Evolutionary conservation across 495 filamentous ascomycete genomes (phyloP), one percentile per base, ranked within the genome.

Genomic region (Achaetomiella virescens): DNA sequence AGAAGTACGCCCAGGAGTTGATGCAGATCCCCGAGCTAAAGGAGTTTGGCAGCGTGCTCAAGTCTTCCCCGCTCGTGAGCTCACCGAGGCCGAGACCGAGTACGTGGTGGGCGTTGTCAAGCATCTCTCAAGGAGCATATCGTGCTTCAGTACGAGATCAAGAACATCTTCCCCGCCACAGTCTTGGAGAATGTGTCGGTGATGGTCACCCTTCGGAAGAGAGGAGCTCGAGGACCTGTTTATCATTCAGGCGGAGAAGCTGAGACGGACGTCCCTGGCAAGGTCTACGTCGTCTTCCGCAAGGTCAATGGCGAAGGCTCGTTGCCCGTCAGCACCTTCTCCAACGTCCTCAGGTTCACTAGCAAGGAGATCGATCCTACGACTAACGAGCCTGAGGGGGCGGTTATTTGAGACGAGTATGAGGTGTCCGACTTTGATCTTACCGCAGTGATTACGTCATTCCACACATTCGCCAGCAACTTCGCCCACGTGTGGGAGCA

Each of bases 401-500:
- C 69, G 41, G 93, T 95, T 35, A 97, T 97, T 63, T 91, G 97
- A 21, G 93, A 98, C 62, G 93, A 98, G 72, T 98, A 98, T 68
- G 87, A 96, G 72, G 90, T 97, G 54, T 89, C 93, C 55, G 92
- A 97, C 65, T 82, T 98, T 52, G 95, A 97, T 46, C 80, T 98
- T 49, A 80, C 80, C 29, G 91, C 56, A 91, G 88, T 62, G 95
- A 98, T 68, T 97, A 97, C 70, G 81, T 97, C 50, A 82, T 93
- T 52, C 95, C 95, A n/a, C 12, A 83, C 90, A 4, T 97, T 95
- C 64, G 91, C 92, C 1, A 86, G 90, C 67, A 95, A 88, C 76
- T 98, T 97, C 72, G 89, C 89, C 55, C 90, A 96, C 67, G 79
- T 97, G n/a, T 98, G 93, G 93, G 89, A 95, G 69, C 89, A 95